Base-by-base conservation (phyloP, 768 basidiomycete species). In the Holtermannia corniformis region DNA sequence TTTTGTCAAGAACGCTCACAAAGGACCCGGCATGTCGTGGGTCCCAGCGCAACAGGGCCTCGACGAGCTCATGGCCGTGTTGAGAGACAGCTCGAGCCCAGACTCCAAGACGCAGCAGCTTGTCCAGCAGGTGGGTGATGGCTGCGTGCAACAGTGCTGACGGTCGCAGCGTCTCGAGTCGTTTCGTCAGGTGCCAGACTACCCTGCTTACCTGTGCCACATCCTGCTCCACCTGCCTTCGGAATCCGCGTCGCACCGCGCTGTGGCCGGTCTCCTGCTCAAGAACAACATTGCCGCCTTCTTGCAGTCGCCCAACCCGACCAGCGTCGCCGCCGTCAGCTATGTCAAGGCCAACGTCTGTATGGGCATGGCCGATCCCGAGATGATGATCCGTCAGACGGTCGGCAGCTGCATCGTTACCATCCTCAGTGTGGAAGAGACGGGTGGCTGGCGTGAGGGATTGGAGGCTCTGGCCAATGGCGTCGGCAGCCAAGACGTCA, bases 371-470 rank as follows among this genome's bases (percentile, higher is more conserved):
- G 79, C 76, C 60, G 87, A 92, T 72, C 72, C 78, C 22, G 83
- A 85, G 55, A 76, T 82, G 63, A 87, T 95, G 82, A 84, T 97
- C 72, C 83, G 92, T 62, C 91, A 87, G 70, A 91, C 92, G 11
- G 89, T 89, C 3, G 86, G 87, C 52, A 87, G 93, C 65, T 91
- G 87, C 72, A 84, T 99, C 63, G 87, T 91, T 47, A 80, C 86
- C 28, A 82, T 96, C 65, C 80, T 97, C 54, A 85, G 84, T 47
- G 84, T 84, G 37, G 76, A 93, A 48, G 91, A 93, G 65, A 87
- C 90, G 1, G 84, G 78, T 67, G 88, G 85, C 66, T 99, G 95
- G 95, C 87, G 92, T 44, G 89, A 96, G 74, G 95, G 89, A 64
- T 76, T 99, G 44, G 82, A 84, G 67, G 81, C 86, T 59, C 80